These are phyloP conservation scores for Microbotryum saponariae DNA, from an alignment of 1,284 basidiomycete species.

Conservation along the genomic window DNA sequence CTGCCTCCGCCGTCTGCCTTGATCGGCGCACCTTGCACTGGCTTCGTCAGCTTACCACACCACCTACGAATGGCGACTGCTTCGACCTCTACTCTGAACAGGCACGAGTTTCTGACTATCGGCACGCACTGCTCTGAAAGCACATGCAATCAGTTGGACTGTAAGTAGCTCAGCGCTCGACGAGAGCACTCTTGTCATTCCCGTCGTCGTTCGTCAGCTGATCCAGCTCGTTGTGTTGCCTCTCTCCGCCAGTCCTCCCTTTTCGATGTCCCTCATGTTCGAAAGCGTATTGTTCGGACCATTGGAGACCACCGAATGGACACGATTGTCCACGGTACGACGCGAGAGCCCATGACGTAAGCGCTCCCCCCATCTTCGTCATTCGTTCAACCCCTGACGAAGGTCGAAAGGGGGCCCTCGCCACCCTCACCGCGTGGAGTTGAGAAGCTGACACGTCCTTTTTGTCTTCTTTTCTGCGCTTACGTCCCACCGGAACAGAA, in stretches of 20 bases:
- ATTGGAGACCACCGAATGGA: constrained; percentile 19
- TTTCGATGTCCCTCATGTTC: constrained; percentile 25
- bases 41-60: no score
- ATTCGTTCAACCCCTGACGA: neutral
- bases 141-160: constrained; percentile 10
- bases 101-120: constrained; percentile 13
- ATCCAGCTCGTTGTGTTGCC: neutral
- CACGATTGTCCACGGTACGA: constrained; percentile 18
- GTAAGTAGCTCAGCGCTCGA: neutral
- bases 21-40: no score
- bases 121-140: constrained; percentile 25
- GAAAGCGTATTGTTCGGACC: constrained; percentile 13
- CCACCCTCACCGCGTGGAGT: no score
- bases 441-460: neutral
- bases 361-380: neutral
- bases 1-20: no score
- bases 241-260: constrained; percentile 13
- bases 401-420: no score
- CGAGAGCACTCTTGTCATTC: constrained; percentile 10
- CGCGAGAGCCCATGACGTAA: constrained; percentile 11
- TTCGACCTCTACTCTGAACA: no score
- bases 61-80: no score
- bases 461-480: no score
- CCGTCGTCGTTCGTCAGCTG: neutral
- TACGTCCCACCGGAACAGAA: constrained; percentile 7